Evolutionary conservation across 2,329 filamentous ascomycete species (phyloP), one percentile per base, ranked within the genome.

Genomic region (Pseudocercospora vitis): DNA sequence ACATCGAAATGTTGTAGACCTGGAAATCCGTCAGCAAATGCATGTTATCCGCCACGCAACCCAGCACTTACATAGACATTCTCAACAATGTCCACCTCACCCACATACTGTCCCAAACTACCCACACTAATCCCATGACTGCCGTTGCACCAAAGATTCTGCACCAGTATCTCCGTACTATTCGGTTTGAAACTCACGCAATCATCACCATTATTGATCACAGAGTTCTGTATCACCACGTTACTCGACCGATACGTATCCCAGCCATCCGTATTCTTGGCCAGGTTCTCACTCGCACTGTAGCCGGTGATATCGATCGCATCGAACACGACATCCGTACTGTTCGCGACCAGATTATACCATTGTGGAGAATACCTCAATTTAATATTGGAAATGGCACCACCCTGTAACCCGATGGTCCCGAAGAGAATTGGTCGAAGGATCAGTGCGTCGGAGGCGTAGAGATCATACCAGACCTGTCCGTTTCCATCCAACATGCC

Each of bases 181-280:
- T 88, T 89, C 14, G 85, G 85, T 70, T 89, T 89, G 77, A 89
- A 88, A 0, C 84, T 84, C 9, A 89, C 83, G 56, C 86, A 89
- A 66, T 89, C 83, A 65, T 88, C 85, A 29, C 81, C 82, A 61
- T 87, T 87, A 67, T 81, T 76, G 58, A 84, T 79, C 21, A 79
- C 69, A 0, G 81, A 86, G 65, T 88, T 81, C 63, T 88, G 84
- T 29, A 88, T 87, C 0, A 85, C 79, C 29, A 88, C 76, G 46
- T 81, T 78, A 19, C 76, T 71, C 9, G 79, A 82, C 6, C 83
- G 80, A 64, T 86, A 85, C 9, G 37, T 26, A 14, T 31, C 23
- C 21, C 12, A 35, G 21, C 21, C 24, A 47, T 32, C 44, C 1
- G 83, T 87, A 68, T 88, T 88, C 69, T 85, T 83, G 2, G 83